Evolutionary conservation across 495 filamentous ascomycete species (phyloP).

Genomic region (Lentithecium fluviatile): DNA sequence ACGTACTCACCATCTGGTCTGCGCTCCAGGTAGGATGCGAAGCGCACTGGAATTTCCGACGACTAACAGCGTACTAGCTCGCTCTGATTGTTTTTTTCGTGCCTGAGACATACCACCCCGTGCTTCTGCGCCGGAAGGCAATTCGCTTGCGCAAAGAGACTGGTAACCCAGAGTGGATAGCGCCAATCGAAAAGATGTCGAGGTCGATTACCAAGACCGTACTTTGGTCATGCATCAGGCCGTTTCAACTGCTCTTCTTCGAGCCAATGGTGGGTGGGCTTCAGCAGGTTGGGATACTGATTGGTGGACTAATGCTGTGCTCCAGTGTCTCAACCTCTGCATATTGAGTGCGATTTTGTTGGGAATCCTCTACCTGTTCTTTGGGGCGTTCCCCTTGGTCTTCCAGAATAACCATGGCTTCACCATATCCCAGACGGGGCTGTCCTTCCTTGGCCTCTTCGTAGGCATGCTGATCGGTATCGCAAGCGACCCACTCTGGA

Average conservation of each 20-base stretch:
- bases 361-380: constrained; percentile 91
- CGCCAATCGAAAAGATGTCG: constrained; percentile 76
- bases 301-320: constrained; percentile 23
- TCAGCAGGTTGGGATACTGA: background rate
- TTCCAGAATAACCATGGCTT: constrained; percentile 78
- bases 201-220: constrained; percentile 72
- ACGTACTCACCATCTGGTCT: constrained; percentile 81
- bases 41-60: constrained; percentile 1
- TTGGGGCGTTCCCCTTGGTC: constrained; percentile 85
- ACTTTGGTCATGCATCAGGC: constrained; percentile 67
- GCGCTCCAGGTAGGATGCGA: constrained; percentile 38
- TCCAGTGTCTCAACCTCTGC: constrained; percentile 70
- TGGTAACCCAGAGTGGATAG: constrained; percentile 70
- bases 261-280: constrained; percentile 65
- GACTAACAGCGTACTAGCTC: constrained; percentile 44
- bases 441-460: constrained; percentile 79
- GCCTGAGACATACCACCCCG: constrained; percentile 87
- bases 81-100: constrained; percentile 67
- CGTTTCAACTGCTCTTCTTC: constrained; percentile 75
- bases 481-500: constrained; percentile 74
- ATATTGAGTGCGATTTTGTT: constrained; percentile 81
- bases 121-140: constrained; percentile 75
- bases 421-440: constrained; percentile 74
- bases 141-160: constrained; percentile 68
- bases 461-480: constrained; percentile 74